Evolutionary conservation across 345 rosid genomes (phyloP).

Genomic region (Laguncularia racemosa): DNA sequence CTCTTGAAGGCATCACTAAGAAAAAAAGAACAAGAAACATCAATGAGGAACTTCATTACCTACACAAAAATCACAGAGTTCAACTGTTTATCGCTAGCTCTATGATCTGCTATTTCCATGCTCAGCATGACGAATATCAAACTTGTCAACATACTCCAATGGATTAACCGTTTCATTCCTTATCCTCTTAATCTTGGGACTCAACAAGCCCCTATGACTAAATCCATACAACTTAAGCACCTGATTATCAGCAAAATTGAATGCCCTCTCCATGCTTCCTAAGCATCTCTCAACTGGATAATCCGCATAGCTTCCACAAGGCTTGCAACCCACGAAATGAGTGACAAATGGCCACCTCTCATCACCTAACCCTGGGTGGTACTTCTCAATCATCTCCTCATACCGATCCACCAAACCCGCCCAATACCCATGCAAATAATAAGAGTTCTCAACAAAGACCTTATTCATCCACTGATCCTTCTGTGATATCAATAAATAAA

Average conservation of each 20-base stretch:
- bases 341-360: conserved; percentile 98
- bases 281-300: conserved; percentile 85
- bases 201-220: conserved; percentile 79
- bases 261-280: conserved; percentile 92
- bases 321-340: conserved; percentile 92
- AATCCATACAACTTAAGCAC: conserved; percentile 85
- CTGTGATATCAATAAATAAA: conserved; percentile 72
- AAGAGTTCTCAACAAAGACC: conserved; percentile 83
- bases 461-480: conserved; percentile 83
- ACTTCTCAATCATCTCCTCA: conserved; percentile 95
- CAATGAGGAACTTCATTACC: conserved; percentile 7
- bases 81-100: conserved; percentile 4
- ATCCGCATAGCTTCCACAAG: conserved; percentile 96
- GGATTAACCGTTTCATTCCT: conserved; percentile 74
- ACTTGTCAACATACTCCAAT: conserved; percentile 57
- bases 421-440: conserved; percentile 92
- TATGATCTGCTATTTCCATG: conserved; percentile 6
- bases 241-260: conserved; percentile 90
- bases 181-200: conserved; percentile 89
- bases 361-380: conserved; percentile 89
- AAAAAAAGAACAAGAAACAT: background rate
- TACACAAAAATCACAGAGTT: conserved; percentile 2
- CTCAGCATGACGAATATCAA: conserved; percentile 57
- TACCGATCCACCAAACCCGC: conserved; percentile 84
- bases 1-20: background rate